A percentile compares a stretch with the other conserved stretches of the same genome.
Evolutionary conservation across 176 grass and related monocot genomes (phyloP).

Genomic region (Triticum urartu): DNA sequence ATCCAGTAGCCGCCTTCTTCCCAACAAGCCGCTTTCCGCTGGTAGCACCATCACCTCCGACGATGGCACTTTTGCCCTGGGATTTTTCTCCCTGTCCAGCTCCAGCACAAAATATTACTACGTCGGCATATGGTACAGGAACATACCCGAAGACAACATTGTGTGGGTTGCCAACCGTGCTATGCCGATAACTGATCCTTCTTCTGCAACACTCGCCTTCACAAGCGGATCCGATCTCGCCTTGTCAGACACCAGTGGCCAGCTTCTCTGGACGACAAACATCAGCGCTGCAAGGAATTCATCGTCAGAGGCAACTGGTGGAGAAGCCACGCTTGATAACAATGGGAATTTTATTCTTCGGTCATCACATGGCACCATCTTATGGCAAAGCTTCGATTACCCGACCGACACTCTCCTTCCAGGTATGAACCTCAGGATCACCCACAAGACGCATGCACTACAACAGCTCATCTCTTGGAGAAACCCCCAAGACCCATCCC

Average conservation of each 20-base stretch:
- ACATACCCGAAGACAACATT: neutral
- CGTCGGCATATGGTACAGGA: conserved; percentile 36
- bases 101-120: conserved; percentile 14
- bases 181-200: neutral
- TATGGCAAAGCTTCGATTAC: conserved; percentile 53
- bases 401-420: conserved; percentile 28
- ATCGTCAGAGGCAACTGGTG: neutral
- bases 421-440: conserved; percentile 22
- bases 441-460: neutral
- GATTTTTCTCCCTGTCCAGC: conserved; percentile 34
- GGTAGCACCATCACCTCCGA: conserved; percentile 20
- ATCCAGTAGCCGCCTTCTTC: conserved; percentile 18
- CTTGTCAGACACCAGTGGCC: neutral
- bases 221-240: conserved; percentile 14
- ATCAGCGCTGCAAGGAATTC: neutral
- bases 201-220: conserved; percentile 5
- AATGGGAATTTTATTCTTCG: conserved; percentile 28
- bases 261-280: conserved; percentile 28
- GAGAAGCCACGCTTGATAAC: conserved; percentile 6
- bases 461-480: conserved; percentile 35
- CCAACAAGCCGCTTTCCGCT: neutral
- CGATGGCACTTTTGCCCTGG: conserved; percentile 15
- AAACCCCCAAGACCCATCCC: conserved; percentile 21
- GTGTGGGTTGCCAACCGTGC: conserved; percentile 50
- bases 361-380: neutral